phyloP scores from a whole-genome alignment of 495 filamentous ascomycete species.

The Penicillium salamii region DNA sequence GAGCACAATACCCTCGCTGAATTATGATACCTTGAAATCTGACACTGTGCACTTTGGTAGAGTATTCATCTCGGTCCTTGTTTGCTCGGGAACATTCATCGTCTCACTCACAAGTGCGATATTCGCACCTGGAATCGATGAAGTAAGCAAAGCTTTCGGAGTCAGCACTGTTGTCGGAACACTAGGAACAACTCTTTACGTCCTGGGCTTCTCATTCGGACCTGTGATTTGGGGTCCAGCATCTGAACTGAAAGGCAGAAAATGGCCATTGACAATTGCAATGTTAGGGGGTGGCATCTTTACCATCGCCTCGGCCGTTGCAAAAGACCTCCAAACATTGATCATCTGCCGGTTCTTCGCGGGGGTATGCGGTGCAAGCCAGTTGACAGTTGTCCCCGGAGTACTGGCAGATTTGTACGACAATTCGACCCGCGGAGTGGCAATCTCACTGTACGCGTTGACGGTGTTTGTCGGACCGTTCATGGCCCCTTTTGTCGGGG shows the following conservation, averaged over 20 bases:
- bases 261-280: constrained; percentile 50
- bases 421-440: constrained; percentile 44
- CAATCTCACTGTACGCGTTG: constrained; percentile 50
- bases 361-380: constrained; percentile 49
- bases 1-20: constrained; percentile 16
- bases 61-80: constrained; percentile 28
- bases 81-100: constrained; percentile 50
- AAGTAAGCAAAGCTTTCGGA: constrained; percentile 42
- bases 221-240: constrained; percentile 63
- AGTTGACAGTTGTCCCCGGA: constrained; percentile 48
- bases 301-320: constrained; percentile 53
- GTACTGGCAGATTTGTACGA: constrained; percentile 53
- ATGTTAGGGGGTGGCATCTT: constrained; percentile 53
- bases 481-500: constrained; percentile 47
- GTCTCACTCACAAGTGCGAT: constrained; percentile 52
- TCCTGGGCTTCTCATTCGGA: constrained; percentile 53
- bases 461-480: constrained; percentile 50
- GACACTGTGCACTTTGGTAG: too few relatives aligned
- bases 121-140: constrained; percentile 49
- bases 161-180: constrained; percentile 48
- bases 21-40: too few relatives aligned
- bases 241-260: constrained; percentile 74
- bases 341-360: constrained; percentile 52
- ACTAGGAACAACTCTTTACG: constrained; percentile 52
- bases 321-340: constrained; percentile 55